A percentile compares a stretch with the other conserved stretches of the same genome.
These are phyloP conservation scores for Pythium sp. DNA, from an alignment of 352 stramenopile genomes.

Conservation along the genomic window DNA sequence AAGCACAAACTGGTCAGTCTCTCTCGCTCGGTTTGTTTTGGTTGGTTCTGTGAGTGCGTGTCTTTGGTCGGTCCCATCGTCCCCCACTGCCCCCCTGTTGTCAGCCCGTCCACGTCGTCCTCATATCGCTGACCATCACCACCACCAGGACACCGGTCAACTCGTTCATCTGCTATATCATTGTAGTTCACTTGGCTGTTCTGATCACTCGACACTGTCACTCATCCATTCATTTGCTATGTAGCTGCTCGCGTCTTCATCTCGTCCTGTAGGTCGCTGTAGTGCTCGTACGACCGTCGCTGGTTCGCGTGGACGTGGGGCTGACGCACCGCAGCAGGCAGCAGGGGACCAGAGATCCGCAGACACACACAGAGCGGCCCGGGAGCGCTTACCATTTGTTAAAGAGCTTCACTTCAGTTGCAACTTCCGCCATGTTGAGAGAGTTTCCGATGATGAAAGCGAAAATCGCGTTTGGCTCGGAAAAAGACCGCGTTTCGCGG, in stretches of 20 bases:
- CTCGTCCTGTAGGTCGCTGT: constrained; percentile 3
- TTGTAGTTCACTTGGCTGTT: neutral
- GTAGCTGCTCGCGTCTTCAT: neutral
- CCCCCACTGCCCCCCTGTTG: neutral
- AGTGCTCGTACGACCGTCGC: neutral
- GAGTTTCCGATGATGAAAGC: constrained; percentile 86
- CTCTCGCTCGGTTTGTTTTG: neutral
- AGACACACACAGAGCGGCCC: neutral
- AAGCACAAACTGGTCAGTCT: constrained; percentile 24
- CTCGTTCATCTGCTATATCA: neutral
- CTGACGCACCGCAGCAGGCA: neutral
- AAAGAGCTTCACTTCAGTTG: constrained; percentile 93
- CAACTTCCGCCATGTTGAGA: constrained; percentile 92
- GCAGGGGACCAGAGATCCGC: no score
- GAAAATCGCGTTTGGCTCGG: constrained; percentile 22
- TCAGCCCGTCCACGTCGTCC: no score
- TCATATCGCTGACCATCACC: neutral
- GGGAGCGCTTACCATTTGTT: constrained; percentile 89
- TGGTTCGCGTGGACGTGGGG: neutral
- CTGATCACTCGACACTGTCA: neutral
- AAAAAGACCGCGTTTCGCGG: constrained; percentile 13
- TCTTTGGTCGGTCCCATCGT: neutral
- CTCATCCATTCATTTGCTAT: neutral
- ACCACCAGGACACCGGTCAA: neutral
- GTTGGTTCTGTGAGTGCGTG: neutral